A percentile compares a stretch with the other conserved stretches of the same genome.
These are phyloP conservation scores for Hypoxylon trugodes DNA, from an alignment of 495 filamentous ascomycete species.

Conservation along the genomic window DNA sequence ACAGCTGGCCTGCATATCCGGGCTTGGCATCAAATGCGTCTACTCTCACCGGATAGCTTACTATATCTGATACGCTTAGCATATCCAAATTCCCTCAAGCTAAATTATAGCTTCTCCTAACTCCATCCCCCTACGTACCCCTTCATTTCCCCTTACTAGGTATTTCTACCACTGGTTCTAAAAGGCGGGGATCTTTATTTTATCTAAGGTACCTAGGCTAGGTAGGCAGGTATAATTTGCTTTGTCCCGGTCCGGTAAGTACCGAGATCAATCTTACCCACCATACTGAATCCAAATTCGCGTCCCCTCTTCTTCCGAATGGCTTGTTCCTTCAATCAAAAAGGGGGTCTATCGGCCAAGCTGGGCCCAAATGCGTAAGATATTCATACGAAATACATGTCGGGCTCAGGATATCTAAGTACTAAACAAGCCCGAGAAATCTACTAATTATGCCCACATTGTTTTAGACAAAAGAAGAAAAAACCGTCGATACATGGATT, in stretches of 20 bases:
- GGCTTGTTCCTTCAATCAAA: background rate
- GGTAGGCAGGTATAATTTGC: slow-evolving; percentile 2
- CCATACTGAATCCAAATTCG: background rate
- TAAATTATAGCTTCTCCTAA: slow-evolving; percentile 15
- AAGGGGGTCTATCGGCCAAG: background rate
- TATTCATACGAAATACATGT: slow-evolving; percentile 1
- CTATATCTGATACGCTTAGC: slow-evolving; percentile 39
- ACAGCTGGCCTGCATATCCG: slow-evolving; percentile 24
- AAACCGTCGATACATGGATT: too few relatives aligned
- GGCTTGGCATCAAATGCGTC: slow-evolving; percentile 24
- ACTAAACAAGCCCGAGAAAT: slow-evolving; percentile 1
- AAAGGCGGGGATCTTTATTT: slow-evolving; percentile 8
- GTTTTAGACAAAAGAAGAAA: slow-evolving; percentile 1
- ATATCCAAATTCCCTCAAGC: slow-evolving; percentile 35
- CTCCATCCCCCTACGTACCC: slow-evolving; percentile 7
- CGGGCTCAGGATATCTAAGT: background rate
- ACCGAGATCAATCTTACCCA: slow-evolving; percentile 30
- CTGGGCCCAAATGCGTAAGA: background rate
- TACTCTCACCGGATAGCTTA: slow-evolving; percentile 32
- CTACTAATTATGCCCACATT: slow-evolving; percentile 14
- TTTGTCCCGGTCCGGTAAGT: slow-evolving; percentile 21
- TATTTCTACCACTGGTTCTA: background rate
- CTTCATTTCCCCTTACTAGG: slow-evolving; percentile 18
- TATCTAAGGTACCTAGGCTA: too few relatives aligned
- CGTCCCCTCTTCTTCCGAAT: background rate